Evolutionary conservation across 2,329 filamentous ascomycete species (phyloP), one percentile per base, ranked within the genome.

Genomic region (Penicillium sp.): DNA sequence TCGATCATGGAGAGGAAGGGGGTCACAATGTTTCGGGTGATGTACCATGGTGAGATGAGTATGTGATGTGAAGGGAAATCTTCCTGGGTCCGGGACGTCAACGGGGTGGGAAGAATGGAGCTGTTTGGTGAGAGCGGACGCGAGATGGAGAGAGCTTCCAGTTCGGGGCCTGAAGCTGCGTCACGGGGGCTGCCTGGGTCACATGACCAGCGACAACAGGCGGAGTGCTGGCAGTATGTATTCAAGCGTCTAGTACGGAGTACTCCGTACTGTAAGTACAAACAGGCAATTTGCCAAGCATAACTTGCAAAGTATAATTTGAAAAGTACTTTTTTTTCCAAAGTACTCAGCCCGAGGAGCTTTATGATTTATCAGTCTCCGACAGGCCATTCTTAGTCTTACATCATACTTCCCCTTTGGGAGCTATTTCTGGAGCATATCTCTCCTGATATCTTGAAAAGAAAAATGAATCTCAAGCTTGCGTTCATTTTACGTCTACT

Each of bases 171-270:
- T 59, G 59, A 60, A 61, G 62, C 64, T 67, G 68, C 69, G 70
- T 72, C 70, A 72, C 70, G 70, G 67, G 50, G 66, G 69, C 69
- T 72, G 66, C 66, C 70, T 72, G 60, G 58, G 49, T 70, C 64
- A 69, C 55, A 36, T 68, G 63, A 67, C 53, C 27, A 11, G 22
- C 3, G 10, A 31, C 49, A 22, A 51, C 22, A 22, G 22, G 49
- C 49, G 49, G 49, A 51, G 19, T 37, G 22, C 22, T 22, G 19
- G 16, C 18, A 39, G 49, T 31, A 51, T 27, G 19, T 37, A 50
- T 22, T 22, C 22, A 22, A 22, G 22, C 3, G 3, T 22, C 22
- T 22, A 22, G 22, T 2, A 22, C 22, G 3, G 2, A 2, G 19
- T 14, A 49, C 27, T 35, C 22, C 22, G 6, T 5, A 24, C 19